Evolutionary conservation across 2,329 filamentous ascomycete genomes (phyloP).

Genomic region (Diaporthe caulivora): DNA sequence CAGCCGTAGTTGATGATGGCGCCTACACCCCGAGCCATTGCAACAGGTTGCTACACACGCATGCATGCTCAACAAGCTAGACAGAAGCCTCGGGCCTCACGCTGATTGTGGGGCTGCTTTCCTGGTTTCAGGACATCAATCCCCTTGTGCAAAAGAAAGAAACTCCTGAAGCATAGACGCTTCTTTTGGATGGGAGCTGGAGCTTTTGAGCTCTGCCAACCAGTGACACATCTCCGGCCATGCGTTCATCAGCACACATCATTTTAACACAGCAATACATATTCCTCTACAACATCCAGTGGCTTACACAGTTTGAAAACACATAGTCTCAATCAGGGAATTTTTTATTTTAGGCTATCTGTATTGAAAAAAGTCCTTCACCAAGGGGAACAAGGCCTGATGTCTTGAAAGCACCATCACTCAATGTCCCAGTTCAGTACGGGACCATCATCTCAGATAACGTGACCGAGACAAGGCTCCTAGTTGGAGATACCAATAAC

Average conservation of each 20-base stretch:
- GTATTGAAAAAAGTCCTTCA: not conserved
- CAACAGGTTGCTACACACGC: not conserved
- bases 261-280: not conserved
- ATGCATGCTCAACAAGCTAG: too few species aligned
- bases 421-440: not conserved
- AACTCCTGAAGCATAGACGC: not conserved
- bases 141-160: not conserved
- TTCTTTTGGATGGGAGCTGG: not conserved
- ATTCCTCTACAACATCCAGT: not conserved
- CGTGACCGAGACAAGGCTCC: constrained; percentile 40
- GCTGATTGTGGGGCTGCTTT: too few species aligned
- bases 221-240: not conserved
- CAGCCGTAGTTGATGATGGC: not conserved
- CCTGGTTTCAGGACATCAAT: not conserved
- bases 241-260: not conserved
- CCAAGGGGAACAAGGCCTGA: not conserved
- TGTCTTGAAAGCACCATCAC: not conserved
- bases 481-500: constrained; percentile 91
- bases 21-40: not conserved
- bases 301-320: not conserved
- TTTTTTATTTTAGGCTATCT: not conserved
- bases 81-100: not conserved
- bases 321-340: not conserved
- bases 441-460: not conserved
- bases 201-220: not conserved